Evolutionary conservation across 2,329 filamentous ascomycete genomes (phyloP).

Genomic region (Macroventuria anomochaeta): DNA sequence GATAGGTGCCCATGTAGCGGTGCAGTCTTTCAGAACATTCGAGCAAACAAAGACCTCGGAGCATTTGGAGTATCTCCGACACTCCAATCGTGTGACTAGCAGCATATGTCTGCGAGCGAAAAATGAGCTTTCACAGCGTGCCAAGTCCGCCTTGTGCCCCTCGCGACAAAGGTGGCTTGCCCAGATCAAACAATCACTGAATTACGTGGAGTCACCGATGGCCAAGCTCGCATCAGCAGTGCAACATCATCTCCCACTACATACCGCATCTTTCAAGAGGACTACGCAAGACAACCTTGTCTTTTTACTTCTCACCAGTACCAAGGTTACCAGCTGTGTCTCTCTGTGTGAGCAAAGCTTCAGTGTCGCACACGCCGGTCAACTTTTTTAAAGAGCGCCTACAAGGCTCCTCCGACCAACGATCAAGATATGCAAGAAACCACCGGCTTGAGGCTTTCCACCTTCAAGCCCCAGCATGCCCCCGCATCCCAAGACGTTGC

Average conservation of each 20-base stretch:
- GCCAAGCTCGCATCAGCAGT: constrained; percentile 7
- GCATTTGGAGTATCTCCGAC: neutral
- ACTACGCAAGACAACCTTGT: neutral
- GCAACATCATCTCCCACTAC: neutral
- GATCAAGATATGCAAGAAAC: neutral
- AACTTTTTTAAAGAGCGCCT: neutral
- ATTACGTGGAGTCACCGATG: neutral
- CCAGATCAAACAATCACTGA: neutral
- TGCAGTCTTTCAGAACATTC: neutral
- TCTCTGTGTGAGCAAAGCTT: neutral
- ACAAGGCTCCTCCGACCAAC: neutral
- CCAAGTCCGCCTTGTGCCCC: neutral
- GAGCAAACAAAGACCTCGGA: too few species aligned
- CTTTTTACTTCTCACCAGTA: neutral
- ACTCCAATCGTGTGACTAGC: neutral
- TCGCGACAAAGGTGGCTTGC: constrained; percentile 1
- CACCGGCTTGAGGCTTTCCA: neutral
- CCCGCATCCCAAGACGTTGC: constrained; percentile 5
- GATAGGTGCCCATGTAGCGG: neutral
- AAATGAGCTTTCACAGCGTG: neutral
- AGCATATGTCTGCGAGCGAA: neutral
- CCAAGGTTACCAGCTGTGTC: neutral
- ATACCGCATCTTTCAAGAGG: neutral
- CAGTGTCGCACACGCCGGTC: neutral
- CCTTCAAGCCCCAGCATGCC: constrained; percentile 1